These are phyloP conservation scores for Neurospora crassa DNA, from an alignment of 2,329 filamentous ascomycete genomes.

Conservation along the genomic window DNA sequence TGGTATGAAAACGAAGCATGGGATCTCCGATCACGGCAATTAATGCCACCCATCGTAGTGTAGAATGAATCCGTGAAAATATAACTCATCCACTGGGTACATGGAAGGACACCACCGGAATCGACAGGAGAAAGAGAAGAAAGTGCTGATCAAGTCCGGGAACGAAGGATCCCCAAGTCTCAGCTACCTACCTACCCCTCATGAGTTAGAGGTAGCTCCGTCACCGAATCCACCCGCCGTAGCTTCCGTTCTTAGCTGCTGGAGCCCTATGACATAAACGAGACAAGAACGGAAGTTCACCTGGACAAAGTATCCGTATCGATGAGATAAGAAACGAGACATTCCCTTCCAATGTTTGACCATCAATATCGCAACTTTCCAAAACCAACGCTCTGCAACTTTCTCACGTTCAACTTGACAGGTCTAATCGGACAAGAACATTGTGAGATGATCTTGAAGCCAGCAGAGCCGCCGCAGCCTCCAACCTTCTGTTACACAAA, in stretches of 20 bases:
- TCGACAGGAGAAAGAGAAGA: neutral
- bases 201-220: neutral
- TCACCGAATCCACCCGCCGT: neutral
- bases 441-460: neutral
- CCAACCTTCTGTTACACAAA: neutral
- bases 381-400: neutral
- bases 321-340: no score
- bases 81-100: neutral
- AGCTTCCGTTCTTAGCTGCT: neutral
- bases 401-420: neutral
- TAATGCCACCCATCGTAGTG: neutral
- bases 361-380: neutral
- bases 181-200: neutral
- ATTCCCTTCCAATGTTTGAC: neutral
- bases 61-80: neutral
- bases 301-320: no score
- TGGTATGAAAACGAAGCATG: neutral
- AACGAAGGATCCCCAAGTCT: neutral
- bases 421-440: neutral
- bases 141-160: neutral
- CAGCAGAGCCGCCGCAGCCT: neutral
- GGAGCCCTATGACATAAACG: neutral
- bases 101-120: neutral
- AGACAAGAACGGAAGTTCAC: no score
- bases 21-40: neutral